A percentile compares a stretch with the other conserved stretches of the same genome.
These are phyloP conservation scores for Penicillium taxi DNA, from an alignment of 495 filamentous ascomycete genomes.

Conservation along the genomic window DNA sequence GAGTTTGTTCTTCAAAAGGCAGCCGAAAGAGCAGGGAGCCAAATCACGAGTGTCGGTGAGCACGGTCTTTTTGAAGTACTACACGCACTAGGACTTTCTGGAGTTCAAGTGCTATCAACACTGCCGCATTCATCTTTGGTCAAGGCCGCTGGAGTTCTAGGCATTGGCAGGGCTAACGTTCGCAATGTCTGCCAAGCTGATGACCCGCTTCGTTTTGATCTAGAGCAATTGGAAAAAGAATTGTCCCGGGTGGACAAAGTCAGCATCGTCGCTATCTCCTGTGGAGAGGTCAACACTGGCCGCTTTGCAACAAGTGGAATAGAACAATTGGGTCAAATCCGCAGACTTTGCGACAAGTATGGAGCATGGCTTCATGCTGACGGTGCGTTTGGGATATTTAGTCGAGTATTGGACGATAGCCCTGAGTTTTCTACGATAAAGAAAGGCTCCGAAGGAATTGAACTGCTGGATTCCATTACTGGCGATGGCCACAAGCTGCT, in stretches of 20 bases:
- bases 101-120: slow-evolving; percentile 70
- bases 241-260: slow-evolving; percentile 46
- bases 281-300: slow-evolving; percentile 88
- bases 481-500: slow-evolving; percentile 85
- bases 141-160: slow-evolving; percentile 76
- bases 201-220: slow-evolving; percentile 58
- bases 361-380: slow-evolving; percentile 87
- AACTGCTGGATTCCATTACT: slow-evolving; percentile 78
- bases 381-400: slow-evolving; percentile 84
- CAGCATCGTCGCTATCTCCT: slow-evolving; percentile 70
- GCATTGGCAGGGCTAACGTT: slow-evolving; percentile 65
- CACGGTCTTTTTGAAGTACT: slow-evolving; percentile 62
- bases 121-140: slow-evolving; percentile 73
- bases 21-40: slow-evolving; percentile 25
- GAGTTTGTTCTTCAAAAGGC: slow-evolving; percentile 53
- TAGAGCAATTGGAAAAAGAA: slow-evolving; percentile 49
- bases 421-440: slow-evolving; percentile 52
- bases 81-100: slow-evolving; percentile 49
- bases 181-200: slow-evolving; percentile 46
- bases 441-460: slow-evolving; percentile 54
- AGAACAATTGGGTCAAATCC: slow-evolving; percentile 53
- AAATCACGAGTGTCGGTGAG: slow-evolving; percentile 52
- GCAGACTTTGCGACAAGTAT: slow-evolving; percentile 63
- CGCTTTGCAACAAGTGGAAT: slow-evolving; percentile 59
- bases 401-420: slow-evolving; percentile 51